Evolutionary conservation across 1,284 basidiomycete genomes (phyloP), one percentile per base, ranked within the genome.

Genomic region (Pseudomicrostroma phylloplanum): DNA sequence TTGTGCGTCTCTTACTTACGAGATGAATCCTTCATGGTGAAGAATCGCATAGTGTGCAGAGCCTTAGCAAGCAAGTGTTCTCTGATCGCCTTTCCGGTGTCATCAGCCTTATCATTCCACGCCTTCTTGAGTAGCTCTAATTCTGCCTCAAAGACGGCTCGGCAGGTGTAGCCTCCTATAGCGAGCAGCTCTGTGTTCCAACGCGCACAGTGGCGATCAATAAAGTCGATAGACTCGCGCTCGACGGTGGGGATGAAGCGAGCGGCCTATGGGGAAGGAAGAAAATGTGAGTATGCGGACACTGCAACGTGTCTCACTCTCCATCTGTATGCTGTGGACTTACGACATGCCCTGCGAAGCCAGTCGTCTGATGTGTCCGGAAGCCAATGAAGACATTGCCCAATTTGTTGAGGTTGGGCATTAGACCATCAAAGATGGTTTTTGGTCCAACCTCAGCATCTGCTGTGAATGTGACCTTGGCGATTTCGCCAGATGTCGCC

Each of bases 181-280:
- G 71, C 65, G 6, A 77, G 66, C 26, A 79, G 68, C 64, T 78
- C 74, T 19, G 68, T 73, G 59, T 72, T 68, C 65, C 68, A 66
- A 48, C 77, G 68, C 25, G 71, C 72, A 58, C 80, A 80, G 58
- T 75, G 79, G 40, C 70, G 70, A 46, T 80, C 75, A 58, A 80
- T 74, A 60, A 82, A 79, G 80, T 96, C 92, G 67, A 96, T 88
- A 0, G 90, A 91, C 80, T 98, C 94, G 67, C 94, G 86, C 80
- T 98, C 94, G 1, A 98, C 94, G 0, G 94, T 98, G 0, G 92
- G 92, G 63, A 98, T 96, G 77, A 97, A 97, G 8, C 92, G 84
- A 1, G 91, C 88, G 1, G 91, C 87, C 80, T 36, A 9, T 36
- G 30, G 9, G 9, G 30, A 36, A 4, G 9, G 30, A 9, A 9